Evolutionary conservation across 495 filamentous ascomycete genomes (phyloP), one percentile per base, ranked within the genome.

Genomic region (Tuber calosporum): DNA sequence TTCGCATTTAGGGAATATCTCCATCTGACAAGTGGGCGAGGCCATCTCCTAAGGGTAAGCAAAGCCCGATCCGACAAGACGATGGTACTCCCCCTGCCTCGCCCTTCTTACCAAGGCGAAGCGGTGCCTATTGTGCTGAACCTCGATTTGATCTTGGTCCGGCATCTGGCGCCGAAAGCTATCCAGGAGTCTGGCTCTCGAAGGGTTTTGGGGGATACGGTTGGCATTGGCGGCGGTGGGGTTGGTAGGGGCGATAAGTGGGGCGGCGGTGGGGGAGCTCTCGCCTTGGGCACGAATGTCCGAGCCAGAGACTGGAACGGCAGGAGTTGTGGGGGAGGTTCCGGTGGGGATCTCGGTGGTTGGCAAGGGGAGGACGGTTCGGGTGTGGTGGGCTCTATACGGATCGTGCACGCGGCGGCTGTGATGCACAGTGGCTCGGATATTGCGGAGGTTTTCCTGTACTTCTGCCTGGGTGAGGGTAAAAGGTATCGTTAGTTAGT

Each of bases 81-180:
- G 26, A 58, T 30, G 53, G 53, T 58, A 58, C n/a, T 58, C 53
- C n/a, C n/a, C 15, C 53, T 58, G 53, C 53, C 53, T 58, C 53
- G 4, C 53, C 53, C 53, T 58, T 8, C 53, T 58, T n/a, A 30
- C 1, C 1, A 58, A 58, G 53, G 53, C 8, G 53, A 58, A 58
- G 53, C 53, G 26, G 8, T 58, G 53, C 9, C 53, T 58, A 58
- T 58, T 58, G 4, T 3, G 8, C n/a, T 58, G 53, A 30, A 30
- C 26, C n/a, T 58, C 53, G 5, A 58, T 30, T 30, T 30, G 53
- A 58, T 30, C 53, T 15, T 30, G 53, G 53, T 58, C 53, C n/a
- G 26, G 53, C 53, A 58, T 30, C 53, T 58, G 53, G 53, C 26
- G 53, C 8, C n/a, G n/a, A 58, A 58, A n/a, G n/a, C 53, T 58